These are phyloP conservation scores for barrel medic (Medicago truncatula) DNA, from an alignment of 306 rosid genomes.

Conservation along the genomic window DNA sequence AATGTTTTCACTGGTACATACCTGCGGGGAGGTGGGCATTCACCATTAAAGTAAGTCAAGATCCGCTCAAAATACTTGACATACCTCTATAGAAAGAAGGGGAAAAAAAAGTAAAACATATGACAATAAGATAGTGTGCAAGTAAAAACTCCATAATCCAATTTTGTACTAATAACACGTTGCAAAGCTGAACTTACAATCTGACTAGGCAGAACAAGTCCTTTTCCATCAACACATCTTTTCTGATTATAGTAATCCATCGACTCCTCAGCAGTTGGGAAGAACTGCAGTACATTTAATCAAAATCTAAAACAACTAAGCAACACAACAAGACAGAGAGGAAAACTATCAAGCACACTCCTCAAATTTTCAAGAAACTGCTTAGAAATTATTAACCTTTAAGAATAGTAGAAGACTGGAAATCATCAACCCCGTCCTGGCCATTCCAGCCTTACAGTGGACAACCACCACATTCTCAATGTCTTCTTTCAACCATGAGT, in stretches of 20 bases:
- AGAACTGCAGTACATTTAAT: constrained; percentile 69
- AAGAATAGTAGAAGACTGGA: constrained; percentile 92
- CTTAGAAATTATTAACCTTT: constrained; percentile 58
- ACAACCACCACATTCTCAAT: constrained; percentile 98
- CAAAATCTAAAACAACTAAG: constrained; percentile 30
- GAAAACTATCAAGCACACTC: constrained; percentile 29
- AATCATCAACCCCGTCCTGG: constrained; percentile 97
- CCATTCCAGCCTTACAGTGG: constrained; percentile 99
- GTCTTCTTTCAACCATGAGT: constrained; percentile 96
- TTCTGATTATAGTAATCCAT: constrained; percentile 96
- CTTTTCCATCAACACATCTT: constrained; percentile 95
- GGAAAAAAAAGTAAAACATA: background rate
- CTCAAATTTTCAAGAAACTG: constrained; percentile 32
- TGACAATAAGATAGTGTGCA: constrained; percentile 13
- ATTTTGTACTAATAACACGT: constrained; percentile 36
- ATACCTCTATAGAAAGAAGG: constrained; percentile 67
- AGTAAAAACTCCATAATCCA: constrained; percentile 30
- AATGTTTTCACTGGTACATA: constrained; percentile 43
- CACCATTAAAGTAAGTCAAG: constrained; percentile 88
- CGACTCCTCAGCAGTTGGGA: constrained; percentile 96
- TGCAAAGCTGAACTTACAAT: constrained; percentile 70
- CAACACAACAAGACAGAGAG: constrained; percentile 14
- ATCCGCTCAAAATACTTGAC: constrained; percentile 91
- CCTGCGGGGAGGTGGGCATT: constrained; percentile 94
- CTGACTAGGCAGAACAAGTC: constrained; percentile 96